Evolutionary conservation across 2,329 filamentous ascomycete genomes (phyloP).

Genomic region (Coniochaeta pulveracea): DNA sequence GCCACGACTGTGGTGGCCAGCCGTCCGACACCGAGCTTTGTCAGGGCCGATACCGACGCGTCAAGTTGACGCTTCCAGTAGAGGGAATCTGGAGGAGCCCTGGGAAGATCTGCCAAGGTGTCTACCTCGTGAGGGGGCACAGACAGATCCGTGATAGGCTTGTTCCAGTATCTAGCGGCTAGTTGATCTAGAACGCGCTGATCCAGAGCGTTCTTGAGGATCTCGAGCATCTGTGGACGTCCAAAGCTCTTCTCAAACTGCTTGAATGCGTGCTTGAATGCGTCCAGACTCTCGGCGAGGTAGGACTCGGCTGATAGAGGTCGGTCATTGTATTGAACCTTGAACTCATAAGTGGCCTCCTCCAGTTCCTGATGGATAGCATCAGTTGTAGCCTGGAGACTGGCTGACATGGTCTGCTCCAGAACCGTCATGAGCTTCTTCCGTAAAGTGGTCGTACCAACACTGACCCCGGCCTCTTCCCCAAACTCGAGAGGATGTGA

Average conservation of each 20-base stretch:
- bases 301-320: slow-evolving; percentile 93
- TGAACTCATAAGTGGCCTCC: slow-evolving; percentile 96
- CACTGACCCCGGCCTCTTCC: slow-evolving; percentile 55
- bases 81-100: slow-evolving; percentile 70
- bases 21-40: slow-evolving; percentile 86
- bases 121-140: slow-evolving; percentile 57
- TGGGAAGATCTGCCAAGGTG: slow-evolving; percentile 66
- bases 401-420: slow-evolving; percentile 93
- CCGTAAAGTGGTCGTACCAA: slow-evolving; percentile 76
- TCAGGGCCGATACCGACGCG: slow-evolving; percentile 78
- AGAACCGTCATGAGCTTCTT: slow-evolving; percentile 97
- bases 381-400: slow-evolving; percentile 78
- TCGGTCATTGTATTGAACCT: slow-evolving; percentile 97
- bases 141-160: slow-evolving; percentile 76
- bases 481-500: slow-evolving; percentile 75
- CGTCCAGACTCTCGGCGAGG: slow-evolving; percentile 85
- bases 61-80: slow-evolving; percentile 95
- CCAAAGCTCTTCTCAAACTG: slow-evolving; percentile 86
- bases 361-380: slow-evolving; percentile 91
- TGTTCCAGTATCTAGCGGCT: slow-evolving; percentile 94
- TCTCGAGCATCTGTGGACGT: slow-evolving; percentile 73
- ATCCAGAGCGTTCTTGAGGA: slow-evolving; percentile 86
- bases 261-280: slow-evolving; percentile 97
- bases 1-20: slow-evolving; percentile 88
- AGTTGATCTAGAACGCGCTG: slow-evolving; percentile 90